These are phyloP conservation scores for Anaeromyces robustus DNA, from an alignment of 192 early-diverging fungal genomes.

Conservation along the genomic window DNA sequence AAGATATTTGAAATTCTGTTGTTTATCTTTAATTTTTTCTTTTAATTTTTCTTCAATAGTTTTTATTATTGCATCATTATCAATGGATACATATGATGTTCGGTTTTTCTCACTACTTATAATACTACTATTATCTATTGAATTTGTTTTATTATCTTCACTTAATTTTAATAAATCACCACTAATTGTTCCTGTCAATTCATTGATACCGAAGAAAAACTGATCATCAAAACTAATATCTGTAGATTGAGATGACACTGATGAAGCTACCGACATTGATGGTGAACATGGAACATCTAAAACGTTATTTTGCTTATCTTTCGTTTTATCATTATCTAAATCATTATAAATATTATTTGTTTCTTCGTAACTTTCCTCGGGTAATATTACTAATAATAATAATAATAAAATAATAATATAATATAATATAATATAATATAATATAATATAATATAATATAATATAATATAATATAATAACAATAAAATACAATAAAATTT, in stretches of 20 bases:
- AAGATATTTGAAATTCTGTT: background rate
- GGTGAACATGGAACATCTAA: background rate
- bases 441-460: too few species aligned
- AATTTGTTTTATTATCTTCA: background rate
- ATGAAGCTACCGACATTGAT: background rate
- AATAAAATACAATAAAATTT: too few species aligned
- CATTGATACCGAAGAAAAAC: background rate
- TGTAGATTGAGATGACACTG: background rate
- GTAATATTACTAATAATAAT: too few species aligned
- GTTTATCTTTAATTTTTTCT: background rate
- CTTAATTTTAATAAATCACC: background rate
- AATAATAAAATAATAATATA: too few species aligned
- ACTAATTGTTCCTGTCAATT: background rate
- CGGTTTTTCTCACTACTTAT: background rate
- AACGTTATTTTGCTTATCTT: background rate
- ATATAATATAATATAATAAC: too few species aligned
- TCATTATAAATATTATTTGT: background rate
- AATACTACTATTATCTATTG: background rate
- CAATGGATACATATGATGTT: background rate
- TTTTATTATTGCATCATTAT: background rate
- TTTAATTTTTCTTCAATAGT: background rate
- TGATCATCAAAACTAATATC: background rate
- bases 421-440: too few species aligned
- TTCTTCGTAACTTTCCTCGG: too few species aligned
- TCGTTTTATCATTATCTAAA: background rate